These are phyloP conservation scores for Paspalum notatum DNA, from an alignment of 176 grass and related monocot genomes.

Conservation along the genomic window DNA sequence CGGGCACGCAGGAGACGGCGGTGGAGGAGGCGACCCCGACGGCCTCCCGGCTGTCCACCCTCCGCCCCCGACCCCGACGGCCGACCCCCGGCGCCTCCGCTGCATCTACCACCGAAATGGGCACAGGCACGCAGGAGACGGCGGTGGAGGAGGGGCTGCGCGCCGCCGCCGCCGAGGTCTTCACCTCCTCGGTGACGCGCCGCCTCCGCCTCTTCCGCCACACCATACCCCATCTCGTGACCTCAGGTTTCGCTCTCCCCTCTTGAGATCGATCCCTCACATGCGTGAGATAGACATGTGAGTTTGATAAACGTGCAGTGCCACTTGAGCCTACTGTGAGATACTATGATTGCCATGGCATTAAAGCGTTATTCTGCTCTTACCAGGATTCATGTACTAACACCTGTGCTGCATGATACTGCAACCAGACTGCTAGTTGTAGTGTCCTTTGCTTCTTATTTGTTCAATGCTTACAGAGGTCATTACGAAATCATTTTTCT, in stretches of 20 bases:
- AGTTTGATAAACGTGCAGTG: neutral
- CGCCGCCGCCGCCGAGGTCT: conserved; percentile 69
- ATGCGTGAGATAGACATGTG: neutral
- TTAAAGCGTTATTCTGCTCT: conserved; percentile 17
- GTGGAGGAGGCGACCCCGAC: too few species aligned
- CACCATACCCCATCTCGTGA: too few species aligned
- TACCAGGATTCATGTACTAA: conserved; percentile 15
- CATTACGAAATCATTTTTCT: conserved; percentile 36
- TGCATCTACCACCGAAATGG: too few species aligned
- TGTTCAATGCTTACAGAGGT: neutral
- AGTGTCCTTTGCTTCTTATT: neutral
- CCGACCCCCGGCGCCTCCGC: too few species aligned
- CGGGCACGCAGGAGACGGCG: too few species aligned
- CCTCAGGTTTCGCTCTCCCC: too few species aligned
- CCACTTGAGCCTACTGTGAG: neutral
- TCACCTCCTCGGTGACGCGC: conserved; percentile 69
- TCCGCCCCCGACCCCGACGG: too few species aligned
- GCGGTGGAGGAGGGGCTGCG: conserved; percentile 56
- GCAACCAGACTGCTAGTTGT: neutral
- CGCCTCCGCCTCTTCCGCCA: conserved; percentile 78
- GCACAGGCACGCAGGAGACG: conserved; percentile 51
- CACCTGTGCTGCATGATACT: neutral
- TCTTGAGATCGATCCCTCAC: too few species aligned
- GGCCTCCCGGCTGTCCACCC: too few species aligned
- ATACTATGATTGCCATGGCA: neutral